These are phyloP conservation scores for Thamnidium elegans DNA, from an alignment of 192 early-diverging fungal genomes.

Conservation along the genomic window DNA sequence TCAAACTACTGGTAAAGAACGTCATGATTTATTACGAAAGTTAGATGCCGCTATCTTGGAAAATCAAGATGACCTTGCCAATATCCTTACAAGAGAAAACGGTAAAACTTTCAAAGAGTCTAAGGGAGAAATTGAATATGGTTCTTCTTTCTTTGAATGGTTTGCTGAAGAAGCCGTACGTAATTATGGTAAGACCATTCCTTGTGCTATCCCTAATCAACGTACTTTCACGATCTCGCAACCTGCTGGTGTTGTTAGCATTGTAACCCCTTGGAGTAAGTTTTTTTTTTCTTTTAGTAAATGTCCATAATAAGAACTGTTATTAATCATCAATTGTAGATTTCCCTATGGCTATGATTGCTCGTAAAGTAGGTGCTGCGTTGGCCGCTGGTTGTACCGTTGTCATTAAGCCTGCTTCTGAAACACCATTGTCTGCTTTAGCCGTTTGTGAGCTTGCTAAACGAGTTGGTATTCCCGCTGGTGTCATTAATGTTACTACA, in stretches of 20 bases:
- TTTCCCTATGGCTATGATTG: slow-evolving; percentile 85
- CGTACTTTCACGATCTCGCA: slow-evolving; percentile 71
- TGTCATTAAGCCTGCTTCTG: slow-evolving; percentile 68
- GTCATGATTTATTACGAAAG: slow-evolving; percentile 55
- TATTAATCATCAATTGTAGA: slow-evolving; percentile 51
- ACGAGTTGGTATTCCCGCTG: slow-evolving; percentile 61
- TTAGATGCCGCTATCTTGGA: slow-evolving; percentile 62
- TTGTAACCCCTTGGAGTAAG: slow-evolving; percentile 72
- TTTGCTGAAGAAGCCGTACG: slow-evolving; percentile 84
- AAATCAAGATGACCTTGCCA: slow-evolving; percentile 72
- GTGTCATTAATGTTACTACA: slow-evolving; percentile 69
- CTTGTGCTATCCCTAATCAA: slow-evolving; percentile 47
- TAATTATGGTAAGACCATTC: slow-evolving; percentile 75
- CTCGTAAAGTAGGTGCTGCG: slow-evolving; percentile 71
- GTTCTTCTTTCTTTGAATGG: slow-evolving; percentile 74
- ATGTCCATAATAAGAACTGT: neutral
- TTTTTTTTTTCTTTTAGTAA: neutral
- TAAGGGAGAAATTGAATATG: slow-evolving; percentile 58
- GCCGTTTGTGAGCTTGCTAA: slow-evolving; percentile 51
- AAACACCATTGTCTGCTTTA: slow-evolving; percentile 54
- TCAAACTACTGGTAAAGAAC: slow-evolving; percentile 54
- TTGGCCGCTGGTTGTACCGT: slow-evolving; percentile 74
- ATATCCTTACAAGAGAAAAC: slow-evolving; percentile 79
- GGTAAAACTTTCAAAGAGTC: slow-evolving; percentile 70
- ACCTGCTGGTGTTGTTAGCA: slow-evolving; percentile 73